A percentile compares a stretch with the other conserved stretches of the same genome.
Conservation (phyloP, 305 asterid species). For the Nicotiana rustica region DNA sequence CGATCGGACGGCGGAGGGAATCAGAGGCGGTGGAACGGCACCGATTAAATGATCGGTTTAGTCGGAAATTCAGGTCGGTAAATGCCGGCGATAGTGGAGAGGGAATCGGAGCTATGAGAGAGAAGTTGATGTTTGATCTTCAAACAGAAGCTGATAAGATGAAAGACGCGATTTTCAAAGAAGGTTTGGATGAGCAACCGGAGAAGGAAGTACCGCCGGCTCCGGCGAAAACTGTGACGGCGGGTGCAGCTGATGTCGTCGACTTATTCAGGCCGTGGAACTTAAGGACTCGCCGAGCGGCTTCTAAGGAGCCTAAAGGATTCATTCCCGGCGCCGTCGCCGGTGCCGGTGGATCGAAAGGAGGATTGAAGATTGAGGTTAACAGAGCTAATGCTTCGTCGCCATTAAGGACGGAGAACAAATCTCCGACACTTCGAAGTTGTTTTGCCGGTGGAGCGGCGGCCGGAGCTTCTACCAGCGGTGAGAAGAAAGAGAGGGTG, state of each 20-base stretch:
- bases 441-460: slow-evolving; percentile 31
- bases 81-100: slow-evolving; percentile 45
- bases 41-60: neutral
- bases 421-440: slow-evolving; percentile 53
- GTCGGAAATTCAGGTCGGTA: slow-evolving; percentile 40
- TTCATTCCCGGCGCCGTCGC: slow-evolving; percentile 10
- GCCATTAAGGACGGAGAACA: slow-evolving; percentile 46
- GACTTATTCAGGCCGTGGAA: slow-evolving; percentile 42
- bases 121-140: slow-evolving; percentile 83
- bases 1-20: neutral
- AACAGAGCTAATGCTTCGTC: slow-evolving; percentile 6
- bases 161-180: slow-evolving; percentile 67
- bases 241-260: slow-evolving; percentile 20
- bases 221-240: slow-evolving; percentile 52
- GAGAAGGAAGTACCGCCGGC: slow-evolving; percentile 31
- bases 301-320: slow-evolving; percentile 54
- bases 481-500: slow-evolving; percentile 61
- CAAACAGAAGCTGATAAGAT: slow-evolving; percentile 75
- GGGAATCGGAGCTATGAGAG: slow-evolving; percentile 75
- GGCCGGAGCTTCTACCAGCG: slow-evolving; percentile 44
- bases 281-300: slow-evolving; percentile 74
- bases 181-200: slow-evolving; percentile 40
- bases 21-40: slow-evolving; percentile 35
- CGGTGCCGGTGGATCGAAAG: neutral
- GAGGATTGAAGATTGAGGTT: slow-evolving; percentile 18